Base-by-base conservation (phyloP, 2,329 filamentous ascomycete genomes). In the Metarhizium album region DNA sequence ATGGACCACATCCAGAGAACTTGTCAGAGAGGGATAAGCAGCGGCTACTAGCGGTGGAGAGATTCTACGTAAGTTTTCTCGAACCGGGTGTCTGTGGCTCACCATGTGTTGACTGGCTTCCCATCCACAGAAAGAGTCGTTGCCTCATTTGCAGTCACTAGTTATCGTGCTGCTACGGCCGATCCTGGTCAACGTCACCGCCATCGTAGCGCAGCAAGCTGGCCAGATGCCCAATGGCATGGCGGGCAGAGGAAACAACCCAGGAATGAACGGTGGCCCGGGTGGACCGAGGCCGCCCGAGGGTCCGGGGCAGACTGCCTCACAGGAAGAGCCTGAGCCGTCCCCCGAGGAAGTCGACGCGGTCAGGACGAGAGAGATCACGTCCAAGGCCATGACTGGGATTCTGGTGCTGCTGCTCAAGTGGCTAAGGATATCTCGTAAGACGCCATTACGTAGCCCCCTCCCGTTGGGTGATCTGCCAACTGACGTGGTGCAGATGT, bases 341-440 rank as follows among this genome's bases (percentile, higher is more conserved):
- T 72, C 79, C 1, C 71, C 82, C 3, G 90, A 94, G 53, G 90
- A 96, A 59, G 69, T 95, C 16, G 90, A 97, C 65, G 82, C 84
- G 40, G 78, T 87, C 50, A 79, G 94, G 47, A 83, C 82, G 16
- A 81, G 91, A 51, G 93, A 98, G 66, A 90, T 98, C 48, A 86
- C 86, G 13, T 82, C 85, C 24, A 97, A 97, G 67, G 91, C 91
- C 0, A 84, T 95, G 22, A 93, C 90, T n/a, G 90, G 87, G 1
- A 86, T 90, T 50, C 70, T 98, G 27, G 72, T 98, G 27, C 73
- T 95, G n/a, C 69, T 97, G 43, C 65, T 97, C 54, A 98, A 97
- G 68, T 98, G 93, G 93, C 85, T 97, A 60, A 94, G 95, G 65
- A 74, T 95, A 49, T 96, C 90, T 52, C 93, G 89, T 94, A 73